A percentile compares a stretch with the other conserved stretches of the same genome.
Evolutionary conservation across 1,284 basidiomycete species (phyloP).

Genomic region (Naganishia albida): DNA sequence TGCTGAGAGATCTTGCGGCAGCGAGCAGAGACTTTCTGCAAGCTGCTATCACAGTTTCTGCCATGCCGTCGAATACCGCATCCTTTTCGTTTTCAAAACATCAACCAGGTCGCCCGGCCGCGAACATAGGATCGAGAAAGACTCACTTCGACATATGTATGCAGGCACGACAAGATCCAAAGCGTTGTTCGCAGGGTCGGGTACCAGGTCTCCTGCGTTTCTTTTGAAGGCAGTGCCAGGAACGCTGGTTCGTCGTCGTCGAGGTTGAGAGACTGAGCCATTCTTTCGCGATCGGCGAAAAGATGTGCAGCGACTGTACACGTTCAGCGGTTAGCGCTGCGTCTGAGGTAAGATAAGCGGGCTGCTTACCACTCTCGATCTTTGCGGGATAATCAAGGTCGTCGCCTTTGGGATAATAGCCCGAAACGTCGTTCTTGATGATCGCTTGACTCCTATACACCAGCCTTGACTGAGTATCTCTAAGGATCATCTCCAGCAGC

Average conservation of each 20-base stretch:
- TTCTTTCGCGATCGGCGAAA: slow-evolving; percentile 16
- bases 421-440: slow-evolving; percentile 79
- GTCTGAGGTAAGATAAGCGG: slow-evolving; percentile 1
- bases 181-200: slow-evolving; percentile 79
- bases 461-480: slow-evolving; percentile 88
- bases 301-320: slow-evolving; percentile 14
- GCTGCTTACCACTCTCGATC: slow-evolving; percentile 60
- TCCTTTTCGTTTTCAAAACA: slow-evolving; percentile 58
- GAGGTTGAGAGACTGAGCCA: slow-evolving; percentile 42
- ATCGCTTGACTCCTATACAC: slow-evolving; percentile 92
- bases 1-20: slow-evolving; percentile 66
- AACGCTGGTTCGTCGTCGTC: slow-evolving; percentile 58
- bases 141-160: slow-evolving; percentile 83
- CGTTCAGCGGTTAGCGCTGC: not conserved
- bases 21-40: slow-evolving; percentile 75
- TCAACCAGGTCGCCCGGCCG: not conserved
- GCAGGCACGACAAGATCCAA: slow-evolving; percentile 82
- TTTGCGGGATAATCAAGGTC: slow-evolving; percentile 84
- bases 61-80: slow-evolving; percentile 88
- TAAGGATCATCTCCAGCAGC: slow-evolving; percentile 80
- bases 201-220: slow-evolving; percentile 82
- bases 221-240: slow-evolving; percentile 69
- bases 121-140: no score
- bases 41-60: slow-evolving; percentile 80
- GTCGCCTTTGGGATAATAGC: slow-evolving; percentile 68